Conservation (phyloP, 1,284 basidiomycete genomes). For the Heliocybe sulcata region DNA sequence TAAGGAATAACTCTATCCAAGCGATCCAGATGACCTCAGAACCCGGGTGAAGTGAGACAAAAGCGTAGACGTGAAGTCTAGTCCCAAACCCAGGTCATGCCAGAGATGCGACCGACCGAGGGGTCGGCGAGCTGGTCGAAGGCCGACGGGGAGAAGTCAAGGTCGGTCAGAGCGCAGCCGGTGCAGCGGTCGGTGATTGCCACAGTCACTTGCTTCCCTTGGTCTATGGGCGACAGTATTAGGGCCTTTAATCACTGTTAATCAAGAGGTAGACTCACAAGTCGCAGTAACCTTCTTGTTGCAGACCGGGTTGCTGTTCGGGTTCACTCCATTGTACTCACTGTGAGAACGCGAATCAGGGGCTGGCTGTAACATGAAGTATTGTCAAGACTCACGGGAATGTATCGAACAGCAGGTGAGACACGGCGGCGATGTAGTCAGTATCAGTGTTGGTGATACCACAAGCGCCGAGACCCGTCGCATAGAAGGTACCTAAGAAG, state of each 20-base stretch:
- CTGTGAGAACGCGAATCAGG: slow-evolving; percentile 22
- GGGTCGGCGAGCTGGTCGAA: slow-evolving; percentile 33
- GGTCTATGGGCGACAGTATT: slow-evolving; percentile 27
- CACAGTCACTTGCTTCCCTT: slow-evolving; percentile 42
- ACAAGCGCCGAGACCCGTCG: slow-evolving; percentile 62
- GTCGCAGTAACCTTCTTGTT: slow-evolving; percentile 17
- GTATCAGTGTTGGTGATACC: slow-evolving; percentile 48
- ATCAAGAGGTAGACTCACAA: slow-evolving; percentile 14
- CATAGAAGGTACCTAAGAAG: slow-evolving; percentile 45
- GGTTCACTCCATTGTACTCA: slow-evolving; percentile 41
- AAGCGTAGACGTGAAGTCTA: background rate
- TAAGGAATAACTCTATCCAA: background rate
- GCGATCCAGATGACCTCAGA: background rate
- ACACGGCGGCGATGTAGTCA: slow-evolving; percentile 59
- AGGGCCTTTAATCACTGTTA: background rate
- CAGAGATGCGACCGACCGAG: slow-evolving; percentile 41
- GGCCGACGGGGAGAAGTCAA: slow-evolving; percentile 54
- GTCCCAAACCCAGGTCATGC: slow-evolving; percentile 42
- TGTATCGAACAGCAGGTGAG: slow-evolving; percentile 46
- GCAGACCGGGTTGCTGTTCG: slow-evolving; percentile 39
- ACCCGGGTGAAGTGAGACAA: background rate
- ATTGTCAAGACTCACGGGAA: slow-evolving; percentile 45
- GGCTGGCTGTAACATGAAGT: background rate
- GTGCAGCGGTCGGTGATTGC: slow-evolving; percentile 54
- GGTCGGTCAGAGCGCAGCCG: slow-evolving; percentile 39